Evolutionary conservation across 2,329 filamentous ascomycete species (phyloP).

Genomic region (Emergomyces africanus): DNA sequence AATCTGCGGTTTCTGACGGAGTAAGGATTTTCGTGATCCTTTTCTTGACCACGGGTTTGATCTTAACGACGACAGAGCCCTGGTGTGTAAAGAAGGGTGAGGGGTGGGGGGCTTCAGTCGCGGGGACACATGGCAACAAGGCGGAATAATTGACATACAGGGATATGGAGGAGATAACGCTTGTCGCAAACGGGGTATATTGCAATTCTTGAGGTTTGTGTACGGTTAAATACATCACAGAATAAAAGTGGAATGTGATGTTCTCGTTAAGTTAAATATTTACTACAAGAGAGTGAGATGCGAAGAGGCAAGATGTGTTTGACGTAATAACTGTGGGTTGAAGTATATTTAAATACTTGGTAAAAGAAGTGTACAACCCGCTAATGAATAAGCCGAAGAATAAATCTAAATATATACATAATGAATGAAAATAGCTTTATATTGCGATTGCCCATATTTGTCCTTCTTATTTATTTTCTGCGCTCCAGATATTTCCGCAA

Average conservation of each 20-base stretch:
- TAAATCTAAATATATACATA: background rate
- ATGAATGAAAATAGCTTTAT: background rate
- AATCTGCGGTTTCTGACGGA: background rate
- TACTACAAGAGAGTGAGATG: no score
- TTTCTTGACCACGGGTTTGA: constrained; percentile 4
- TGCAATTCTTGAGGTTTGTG: background rate
- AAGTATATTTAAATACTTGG: background rate
- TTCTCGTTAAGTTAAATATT: no score
- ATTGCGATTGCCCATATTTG: background rate
- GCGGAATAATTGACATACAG: background rate
- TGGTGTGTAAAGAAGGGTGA: background rate
- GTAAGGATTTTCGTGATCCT: background rate
- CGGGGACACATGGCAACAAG: background rate
- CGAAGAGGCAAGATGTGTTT: no score
- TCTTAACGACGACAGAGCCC: background rate
- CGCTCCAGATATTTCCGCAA: background rate
- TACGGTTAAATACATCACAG: background rate
- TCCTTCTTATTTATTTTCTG: background rate
- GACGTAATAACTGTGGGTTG: background rate
- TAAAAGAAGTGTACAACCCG: background rate
- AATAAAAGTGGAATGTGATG: background rate
- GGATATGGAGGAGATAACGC: background rate
- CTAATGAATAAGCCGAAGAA: background rate
- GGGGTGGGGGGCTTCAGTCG: background rate
- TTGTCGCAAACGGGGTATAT: background rate